Percentiles rank a stretch among this genome's conserved stretches.
Conservation (phyloP, 768 basidiomycete species). For the Lepiota subincarnata region DNA sequence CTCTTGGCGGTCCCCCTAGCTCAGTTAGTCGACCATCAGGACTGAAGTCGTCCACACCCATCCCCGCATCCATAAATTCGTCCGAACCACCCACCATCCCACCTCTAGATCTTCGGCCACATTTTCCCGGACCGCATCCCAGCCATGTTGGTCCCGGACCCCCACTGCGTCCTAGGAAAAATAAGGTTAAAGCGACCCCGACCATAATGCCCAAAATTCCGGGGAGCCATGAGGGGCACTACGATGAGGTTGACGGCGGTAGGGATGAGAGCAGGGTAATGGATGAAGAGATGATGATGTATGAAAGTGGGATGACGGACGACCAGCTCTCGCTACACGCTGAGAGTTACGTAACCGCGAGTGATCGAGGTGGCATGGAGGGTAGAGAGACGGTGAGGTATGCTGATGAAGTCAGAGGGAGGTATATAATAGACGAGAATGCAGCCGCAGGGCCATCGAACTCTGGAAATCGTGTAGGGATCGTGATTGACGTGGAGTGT, state of each 20-base stretch:
- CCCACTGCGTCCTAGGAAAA: constrained; percentile 23
- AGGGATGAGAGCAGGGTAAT: constrained; percentile 18
- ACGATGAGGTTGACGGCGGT: constrained; percentile 17
- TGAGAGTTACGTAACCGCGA: constrained; percentile 56
- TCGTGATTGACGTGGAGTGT: neutral
- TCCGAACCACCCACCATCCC: constrained; percentile 44
- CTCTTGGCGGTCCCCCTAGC: neutral
- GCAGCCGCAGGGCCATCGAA: constrained; percentile 3
- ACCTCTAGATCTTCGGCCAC: constrained; percentile 54
- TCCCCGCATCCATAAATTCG: neutral
- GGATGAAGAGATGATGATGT: constrained; percentile 26
- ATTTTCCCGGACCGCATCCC: constrained; percentile 41
- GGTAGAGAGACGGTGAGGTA: constrained; percentile 4
- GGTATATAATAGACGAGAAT: neutral
- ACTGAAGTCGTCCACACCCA: too few species aligned
- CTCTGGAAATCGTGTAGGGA: neutral
- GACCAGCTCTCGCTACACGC: constrained; percentile 38
- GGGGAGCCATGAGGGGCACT: constrained; percentile 33
- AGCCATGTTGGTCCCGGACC: constrained; percentile 24
- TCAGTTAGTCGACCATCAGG: too few species aligned
- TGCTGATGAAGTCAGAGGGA: constrained; percentile 1
- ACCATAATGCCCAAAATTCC: constrained; percentile 38
- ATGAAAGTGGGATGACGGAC: neutral
- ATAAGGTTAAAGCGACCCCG: constrained; percentile 17
- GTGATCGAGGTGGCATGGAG: neutral